Evolutionary conservation across 306 rosid species (phyloP), one percentile per base, ranked within the genome.

Genomic region (Argentina anserina): DNA sequence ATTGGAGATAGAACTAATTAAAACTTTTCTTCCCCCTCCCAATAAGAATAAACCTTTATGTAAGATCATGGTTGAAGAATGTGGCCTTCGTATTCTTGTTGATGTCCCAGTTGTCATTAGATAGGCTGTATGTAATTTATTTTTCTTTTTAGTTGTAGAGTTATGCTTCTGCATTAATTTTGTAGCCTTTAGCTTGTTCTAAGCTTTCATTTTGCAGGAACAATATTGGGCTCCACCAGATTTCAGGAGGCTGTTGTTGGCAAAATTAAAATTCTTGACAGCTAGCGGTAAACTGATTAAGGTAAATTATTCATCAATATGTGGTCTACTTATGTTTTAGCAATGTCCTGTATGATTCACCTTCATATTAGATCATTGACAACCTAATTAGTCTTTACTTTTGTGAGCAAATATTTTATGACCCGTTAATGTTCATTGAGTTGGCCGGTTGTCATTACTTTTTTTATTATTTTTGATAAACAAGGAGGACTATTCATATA

Each of bases 221-320:
- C 91, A 94, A 83, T 94, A 89, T 71, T 84, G 96, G 87, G 86
- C 96, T 66, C 96, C 94, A 28, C 76, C 92, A 26, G 96, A 88
- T 81, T 90, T 94, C 78, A 91, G 88, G 85, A 89, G 87, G 83
- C 42, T 89, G 63, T 78, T 94, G 76, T 94, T 93, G 11, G 77
- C 95, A 12, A 91, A 94, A 72, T 78, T 94, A 20, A 94, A 94
- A 78, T 80, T 47, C 73, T 82, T 94, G 86, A 88, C 95, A 40
- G 75, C 95, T 45, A 84, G 78, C 70, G 86, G 99, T 69, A 94
- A 87, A 82, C 84, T 91, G 80, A 81, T 91, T 70, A 94, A 91
- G 99, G 99, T 89, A 86, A 73, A 70, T 74, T 69, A 60, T 73
- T 53, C 18, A n/a, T 63, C 18, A 63, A 33, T 63, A 34, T 31